Conservation (phyloP, 306 rosid species). For the Castanea sativa region DNA sequence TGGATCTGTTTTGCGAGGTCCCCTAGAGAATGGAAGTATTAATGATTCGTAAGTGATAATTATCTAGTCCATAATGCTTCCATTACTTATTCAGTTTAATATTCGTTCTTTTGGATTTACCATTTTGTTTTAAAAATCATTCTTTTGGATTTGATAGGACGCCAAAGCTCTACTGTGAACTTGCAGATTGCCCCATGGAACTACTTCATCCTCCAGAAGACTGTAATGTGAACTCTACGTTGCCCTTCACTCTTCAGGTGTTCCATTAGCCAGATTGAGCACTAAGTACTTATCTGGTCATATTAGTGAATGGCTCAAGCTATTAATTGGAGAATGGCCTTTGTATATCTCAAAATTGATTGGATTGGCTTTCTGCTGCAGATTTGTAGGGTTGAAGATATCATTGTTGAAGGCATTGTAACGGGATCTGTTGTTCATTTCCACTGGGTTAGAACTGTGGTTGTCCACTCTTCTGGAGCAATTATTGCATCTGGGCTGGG, state of each 20-base stretch:
- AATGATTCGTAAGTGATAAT: constrained; percentile 51
- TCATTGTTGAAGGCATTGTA: constrained; percentile 67
- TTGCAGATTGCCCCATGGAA: constrained; percentile 75
- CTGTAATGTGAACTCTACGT: constrained; percentile 90
- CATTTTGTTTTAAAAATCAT: not conserved
- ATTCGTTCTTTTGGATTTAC: constrained; percentile 21
- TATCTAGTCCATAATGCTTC: constrained; percentile 2
- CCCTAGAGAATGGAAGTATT: constrained; percentile 52
- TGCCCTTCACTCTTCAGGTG: constrained; percentile 98
- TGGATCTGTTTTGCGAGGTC: constrained; percentile 85
- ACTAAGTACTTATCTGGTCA: constrained; percentile 36
- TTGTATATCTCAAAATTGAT: constrained; percentile 21
- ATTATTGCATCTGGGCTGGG: constrained; percentile 89
- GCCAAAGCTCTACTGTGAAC: constrained; percentile 68
- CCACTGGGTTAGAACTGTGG: constrained; percentile 75
- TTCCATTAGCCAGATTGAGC: constrained; percentile 36
- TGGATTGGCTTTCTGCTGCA: constrained; percentile 44
- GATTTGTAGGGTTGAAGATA: constrained; percentile 93
- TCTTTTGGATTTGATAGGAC: constrained; percentile 43
- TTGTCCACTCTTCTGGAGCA: constrained; percentile 53
- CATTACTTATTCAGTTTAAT: constrained; percentile 12
- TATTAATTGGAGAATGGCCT: constrained; percentile 11
- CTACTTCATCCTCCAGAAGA: constrained; percentile 96
- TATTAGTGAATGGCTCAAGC: constrained; percentile 15
- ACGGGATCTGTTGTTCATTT: constrained; percentile 90